Evolutionary conservation across 768 basidiomycete species (phyloP).

Genomic region (Lanmaoa rubissima): DNA sequence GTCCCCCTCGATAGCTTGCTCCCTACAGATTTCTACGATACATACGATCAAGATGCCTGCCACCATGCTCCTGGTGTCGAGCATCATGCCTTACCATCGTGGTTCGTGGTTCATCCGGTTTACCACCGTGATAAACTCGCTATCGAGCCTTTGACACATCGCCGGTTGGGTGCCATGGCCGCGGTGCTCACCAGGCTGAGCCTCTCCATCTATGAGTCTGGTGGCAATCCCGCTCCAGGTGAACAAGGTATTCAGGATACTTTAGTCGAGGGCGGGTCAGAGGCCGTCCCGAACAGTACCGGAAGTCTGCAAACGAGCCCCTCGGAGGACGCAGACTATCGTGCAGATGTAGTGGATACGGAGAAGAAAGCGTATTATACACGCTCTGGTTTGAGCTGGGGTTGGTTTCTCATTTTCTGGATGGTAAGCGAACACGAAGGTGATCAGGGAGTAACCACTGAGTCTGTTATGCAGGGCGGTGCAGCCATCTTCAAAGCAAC

Average conservation of each 20-base stretch:
- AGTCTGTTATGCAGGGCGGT: constrained; percentile 46
- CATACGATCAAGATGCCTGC: constrained; percentile 4
- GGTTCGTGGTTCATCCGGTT: constrained; percentile 22
- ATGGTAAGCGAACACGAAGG: constrained; percentile 40
- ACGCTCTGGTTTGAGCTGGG: constrained; percentile 56
- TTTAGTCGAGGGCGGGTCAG: not conserved
- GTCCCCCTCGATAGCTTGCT: constrained; percentile 53
- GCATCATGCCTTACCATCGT: constrained; percentile 6
- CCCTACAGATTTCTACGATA: constrained; percentile 36
- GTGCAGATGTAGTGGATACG: constrained; percentile 26
- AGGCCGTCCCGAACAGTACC: not conserved
- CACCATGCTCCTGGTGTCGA: not conserved
- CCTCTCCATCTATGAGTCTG: constrained; percentile 37
- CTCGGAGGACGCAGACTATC: constrained; percentile 18
- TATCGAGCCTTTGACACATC: constrained; percentile 45
- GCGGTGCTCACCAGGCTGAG: constrained; percentile 53
- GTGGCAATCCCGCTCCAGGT: constrained; percentile 3
- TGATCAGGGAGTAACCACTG: not conserved
- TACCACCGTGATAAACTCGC: constrained; percentile 13
- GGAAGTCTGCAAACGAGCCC: constrained; percentile 7
- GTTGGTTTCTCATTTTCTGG: constrained; percentile 77
- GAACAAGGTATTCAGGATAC: not conserved
- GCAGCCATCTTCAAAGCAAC: constrained; percentile 66
- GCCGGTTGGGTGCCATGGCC: constrained; percentile 58
- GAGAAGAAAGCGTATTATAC: constrained; percentile 56